Conservation (phyloP, 257 asterid species). For the Apocynum venetum region DNA sequence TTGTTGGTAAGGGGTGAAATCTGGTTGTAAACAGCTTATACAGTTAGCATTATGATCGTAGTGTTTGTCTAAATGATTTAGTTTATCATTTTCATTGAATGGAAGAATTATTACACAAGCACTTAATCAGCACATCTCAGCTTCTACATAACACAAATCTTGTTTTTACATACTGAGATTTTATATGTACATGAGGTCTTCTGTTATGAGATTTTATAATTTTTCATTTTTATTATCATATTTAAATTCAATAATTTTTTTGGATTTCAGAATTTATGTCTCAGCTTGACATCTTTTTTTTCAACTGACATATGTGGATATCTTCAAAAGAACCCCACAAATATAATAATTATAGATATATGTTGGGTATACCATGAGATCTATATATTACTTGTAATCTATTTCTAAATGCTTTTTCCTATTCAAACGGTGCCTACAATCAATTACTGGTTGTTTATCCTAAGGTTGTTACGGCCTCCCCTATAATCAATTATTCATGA, state of each 20-base stretch:
- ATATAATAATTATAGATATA: too few species aligned
- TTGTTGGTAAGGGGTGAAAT: background rate
- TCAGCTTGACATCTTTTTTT: background rate
- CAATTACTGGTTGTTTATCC: background rate
- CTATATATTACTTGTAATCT: background rate
- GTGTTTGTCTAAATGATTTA: background rate
- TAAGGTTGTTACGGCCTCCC: too few species aligned
- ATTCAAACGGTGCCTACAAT: background rate
- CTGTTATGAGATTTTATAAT: background rate
- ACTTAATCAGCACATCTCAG: background rate
- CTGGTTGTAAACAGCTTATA: background rate
- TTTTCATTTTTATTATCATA: background rate
- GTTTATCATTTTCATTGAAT: background rate
- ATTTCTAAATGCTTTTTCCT: background rate
- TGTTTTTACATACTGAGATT: background rate
- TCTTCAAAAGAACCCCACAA: background rate
- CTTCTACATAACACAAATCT: background rate
- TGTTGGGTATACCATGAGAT: background rate
- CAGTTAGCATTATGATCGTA: background rate
- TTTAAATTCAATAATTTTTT: background rate
- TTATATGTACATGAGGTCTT: background rate
- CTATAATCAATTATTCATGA: background rate
- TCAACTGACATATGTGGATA: background rate
- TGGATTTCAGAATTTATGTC: background rate
- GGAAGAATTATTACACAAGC: background rate